Percentiles rank a stretch among this genome's conserved stretches.
phyloP scores from a whole-genome alignment of 78 protist species.

The Fonticula alba region DNA sequence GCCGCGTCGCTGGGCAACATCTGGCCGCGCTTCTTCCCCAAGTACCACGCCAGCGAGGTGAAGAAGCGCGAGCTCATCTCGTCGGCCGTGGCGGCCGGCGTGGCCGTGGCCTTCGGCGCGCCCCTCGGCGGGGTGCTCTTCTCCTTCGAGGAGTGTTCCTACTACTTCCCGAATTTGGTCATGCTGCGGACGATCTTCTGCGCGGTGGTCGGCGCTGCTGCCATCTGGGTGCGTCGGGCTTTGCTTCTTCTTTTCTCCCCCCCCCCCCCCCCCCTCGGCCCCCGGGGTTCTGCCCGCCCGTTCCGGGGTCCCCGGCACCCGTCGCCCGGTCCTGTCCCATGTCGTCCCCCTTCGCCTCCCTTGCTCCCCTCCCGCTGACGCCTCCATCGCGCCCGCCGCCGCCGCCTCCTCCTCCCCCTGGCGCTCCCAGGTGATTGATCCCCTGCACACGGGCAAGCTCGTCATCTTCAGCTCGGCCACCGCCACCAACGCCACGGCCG shows the following conservation, averaged over 20 bases:
- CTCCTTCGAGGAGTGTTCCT: conserved; percentile 17
- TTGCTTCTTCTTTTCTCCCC: background rate
- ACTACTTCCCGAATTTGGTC: conserved; percentile 30
- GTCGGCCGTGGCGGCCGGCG: conserved; percentile 45
- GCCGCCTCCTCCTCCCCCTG: no score
- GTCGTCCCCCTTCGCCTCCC: no score
- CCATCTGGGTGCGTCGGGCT: background rate
- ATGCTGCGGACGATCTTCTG: conserved; percentile 37
- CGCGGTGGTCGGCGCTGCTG: conserved; percentile 20
- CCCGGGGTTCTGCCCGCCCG: background rate
- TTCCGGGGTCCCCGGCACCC: background rate
- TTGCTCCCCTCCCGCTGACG: no score
- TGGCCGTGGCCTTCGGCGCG: conserved; percentile 39
- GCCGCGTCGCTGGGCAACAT: conserved; percentile 1
- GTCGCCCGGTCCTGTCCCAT: conserved; percentile 11
- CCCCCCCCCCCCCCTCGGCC: background rate
- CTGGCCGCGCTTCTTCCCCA: conserved; percentile 3
- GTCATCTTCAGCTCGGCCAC: conserved; percentile 18
- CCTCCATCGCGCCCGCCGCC: no score
- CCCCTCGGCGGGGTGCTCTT: conserved; percentile 51
- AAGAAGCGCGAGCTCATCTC: conserved; percentile 25
- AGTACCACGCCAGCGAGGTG: conserved; percentile 3
- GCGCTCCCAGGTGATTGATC: conserved; percentile 6
- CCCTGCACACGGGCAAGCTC: conserved; percentile 3
- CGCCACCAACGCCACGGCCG: conserved; percentile 6